Evolutionary conservation across 1,284 basidiomycete species (phyloP).

Genomic region (Rhodotorula mucilaginosa): DNA sequence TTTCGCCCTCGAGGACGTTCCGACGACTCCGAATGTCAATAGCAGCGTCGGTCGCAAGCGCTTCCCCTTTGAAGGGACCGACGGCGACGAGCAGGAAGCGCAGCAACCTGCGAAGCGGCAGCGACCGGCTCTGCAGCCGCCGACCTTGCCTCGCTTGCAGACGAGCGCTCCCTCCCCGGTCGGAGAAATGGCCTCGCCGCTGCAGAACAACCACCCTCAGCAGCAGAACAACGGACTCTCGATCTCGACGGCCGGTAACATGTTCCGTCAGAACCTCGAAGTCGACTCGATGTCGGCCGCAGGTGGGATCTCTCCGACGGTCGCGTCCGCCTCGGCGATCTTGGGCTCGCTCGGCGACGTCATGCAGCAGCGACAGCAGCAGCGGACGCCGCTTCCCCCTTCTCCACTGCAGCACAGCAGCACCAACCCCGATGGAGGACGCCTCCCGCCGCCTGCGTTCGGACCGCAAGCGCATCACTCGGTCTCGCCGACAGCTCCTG

Average conservation of each 20-base stretch:
- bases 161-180: neutral
- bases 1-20: slow-evolving; percentile 35
- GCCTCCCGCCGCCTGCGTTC: neutral
- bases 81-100: neutral
- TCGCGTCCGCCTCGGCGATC: slow-evolving; percentile 39
- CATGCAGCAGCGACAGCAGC: neutral
- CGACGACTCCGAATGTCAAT: slow-evolving; percentile 13
- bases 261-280: slow-evolving; percentile 12
- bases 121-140: neutral
- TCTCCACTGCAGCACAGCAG: neutral
- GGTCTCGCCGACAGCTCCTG: neutral
- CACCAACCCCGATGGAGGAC: neutral
- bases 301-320: slow-evolving; percentile 37
- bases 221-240: slow-evolving; percentile 10
- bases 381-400: neutral
- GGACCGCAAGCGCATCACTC: neutral
- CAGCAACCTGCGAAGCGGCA: slow-evolving; percentile 4
- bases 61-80: neutral
- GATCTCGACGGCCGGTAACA: slow-evolving; percentile 21
- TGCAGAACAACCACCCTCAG: neutral
- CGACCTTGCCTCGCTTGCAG: slow-evolving; percentile 2
- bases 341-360: slow-evolving; percentile 31
- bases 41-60: neutral
- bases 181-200: neutral
- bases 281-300: slow-evolving; percentile 9